Evolutionary conservation across 176 grass and related monocot species (phyloP).

Genomic region (Bothriochloa decipiens): DNA sequence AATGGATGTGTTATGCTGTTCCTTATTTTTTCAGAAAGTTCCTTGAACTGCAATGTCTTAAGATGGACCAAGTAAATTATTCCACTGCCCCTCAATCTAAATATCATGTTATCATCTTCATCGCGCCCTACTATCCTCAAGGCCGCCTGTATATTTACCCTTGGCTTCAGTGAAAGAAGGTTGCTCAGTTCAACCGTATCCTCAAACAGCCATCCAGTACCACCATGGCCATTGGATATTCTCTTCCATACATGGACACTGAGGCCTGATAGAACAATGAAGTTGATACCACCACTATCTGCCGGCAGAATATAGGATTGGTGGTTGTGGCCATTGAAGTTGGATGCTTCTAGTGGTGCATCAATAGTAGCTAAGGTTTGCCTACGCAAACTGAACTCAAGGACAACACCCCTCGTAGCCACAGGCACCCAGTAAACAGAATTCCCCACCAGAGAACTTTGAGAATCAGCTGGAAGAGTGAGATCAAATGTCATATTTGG

Average conservation of each 20-base stretch:
- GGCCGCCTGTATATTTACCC: background rate
- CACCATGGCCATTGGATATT: background rate
- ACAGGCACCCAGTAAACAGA: background rate
- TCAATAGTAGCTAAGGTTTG: background rate
- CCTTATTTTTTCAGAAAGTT: background rate
- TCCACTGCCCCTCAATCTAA: background rate
- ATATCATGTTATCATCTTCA: background rate
- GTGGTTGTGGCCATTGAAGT: no score
- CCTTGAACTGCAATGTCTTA: background rate
- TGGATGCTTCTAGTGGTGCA: background rate
- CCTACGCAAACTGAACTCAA: background rate
- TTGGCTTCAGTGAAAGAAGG: background rate
- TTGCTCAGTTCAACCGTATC: background rate
- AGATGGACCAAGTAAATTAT: background rate
- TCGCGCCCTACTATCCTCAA: background rate
- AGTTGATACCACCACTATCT: background rate
- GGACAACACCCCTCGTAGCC: background rate
- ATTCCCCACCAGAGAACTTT: background rate
- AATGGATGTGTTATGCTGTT: background rate
- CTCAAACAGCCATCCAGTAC: background rate
- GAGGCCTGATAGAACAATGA: background rate
- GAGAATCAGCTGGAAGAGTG: background rate
- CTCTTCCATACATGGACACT: background rate
- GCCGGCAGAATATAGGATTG: background rate
- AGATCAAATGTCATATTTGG: background rate